Base-by-base conservation (phyloP, 148 eudicot species). In the Amaranthus cruentus region DNA sequence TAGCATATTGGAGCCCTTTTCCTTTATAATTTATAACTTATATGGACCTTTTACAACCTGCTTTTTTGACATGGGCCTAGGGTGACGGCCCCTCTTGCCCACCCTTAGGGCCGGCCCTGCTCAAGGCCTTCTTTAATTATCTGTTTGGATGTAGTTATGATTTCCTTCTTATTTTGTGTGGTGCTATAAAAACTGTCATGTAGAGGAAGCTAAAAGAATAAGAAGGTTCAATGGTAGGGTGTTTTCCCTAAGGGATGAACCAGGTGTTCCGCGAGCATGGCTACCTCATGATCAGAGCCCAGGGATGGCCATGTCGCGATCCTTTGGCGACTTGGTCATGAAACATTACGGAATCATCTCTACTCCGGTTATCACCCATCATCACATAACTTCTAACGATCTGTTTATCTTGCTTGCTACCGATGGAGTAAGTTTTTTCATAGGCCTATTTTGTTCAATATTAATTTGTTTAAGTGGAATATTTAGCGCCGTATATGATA, bases 301-400 rank as follows among this genome's bases (percentile, higher is more conserved):
- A 28, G 98, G 97, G 61, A 79, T 93, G 74, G 97, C 97, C 55
- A 94, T 94, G 97, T 95, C 98, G 18, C 81, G 98, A 47, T 88
- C 97, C n/a, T 89, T 94, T 71, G 97, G 97, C 4, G 98, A 91
- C 81, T 89, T 85, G 73, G 84, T 88, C 77, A 72, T 89, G 53
- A 94, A 89, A 76, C 89, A 91, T 11, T 86, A 85, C 72, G 98
- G 97, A 59, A 78, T 91, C 66, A 89, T 91, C 43, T 88, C 92
- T 66, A 85, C 83, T 11, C 98, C 98, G 2, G 91, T 88, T 47
- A 81, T 93, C 78, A 88, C 81, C 70, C 84, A 87, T 69, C 91
- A 78, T 72, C 84, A 3, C 62, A 82, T 93, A 71, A 82, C 85
- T 6, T 76, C 86, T 7, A 83, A 71, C 10, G 97, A 91, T 73